Base-by-base conservation (phyloP, 768 basidiomycete species). In the Lactarius tabidus region DNA sequence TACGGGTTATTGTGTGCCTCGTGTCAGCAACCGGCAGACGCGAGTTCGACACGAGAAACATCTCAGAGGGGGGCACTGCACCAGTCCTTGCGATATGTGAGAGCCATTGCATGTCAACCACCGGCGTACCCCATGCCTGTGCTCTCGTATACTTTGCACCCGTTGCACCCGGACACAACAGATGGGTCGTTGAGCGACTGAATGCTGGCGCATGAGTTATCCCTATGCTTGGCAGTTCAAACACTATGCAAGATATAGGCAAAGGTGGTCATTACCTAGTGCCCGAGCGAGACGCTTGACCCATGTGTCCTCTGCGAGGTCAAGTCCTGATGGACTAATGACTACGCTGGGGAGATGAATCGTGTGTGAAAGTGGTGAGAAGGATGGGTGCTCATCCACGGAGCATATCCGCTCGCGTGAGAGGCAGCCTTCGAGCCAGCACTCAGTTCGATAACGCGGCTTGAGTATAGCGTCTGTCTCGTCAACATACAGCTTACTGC, bases 381-480 rank as follows among this genome's bases (percentile, higher is more conserved):
- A 93, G 0, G 86, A 83, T 15, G 91, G 72, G 67, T 93, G 86
- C 51, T 89, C 89, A 1, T 86, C 83, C 0, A 84, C 78, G 20
- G 77, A 73, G 71, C 89, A 88, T 58, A 96, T 76, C n/a, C 83
- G 81, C 53, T 91, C 88, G 63, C 88, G 85, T 60, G 84, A 88
- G 17, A 93, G 82, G 70, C 91, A 96, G 52, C 84, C 84, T 74
- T 98, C 95, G 1, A 98, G 79, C 95, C 95, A 98, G 72, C 92
- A 95, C 74, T 97, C 95, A 0, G 95, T 96, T 52, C 94, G 84
- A 71, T 86, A 92, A 69, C 85, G 87, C 3, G 69, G 61, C 54
- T 83, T 80, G 67, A 79, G 70, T 1, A 39, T 14, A 8, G 77
- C 74, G 60, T 86, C 84, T 6, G 74, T 71, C 71, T 91, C 89